Evolutionary conservation across 768 basidiomycete genomes (phyloP), one percentile per base, ranked within the genome.

Genomic region (Mycena galericulata): DNA sequence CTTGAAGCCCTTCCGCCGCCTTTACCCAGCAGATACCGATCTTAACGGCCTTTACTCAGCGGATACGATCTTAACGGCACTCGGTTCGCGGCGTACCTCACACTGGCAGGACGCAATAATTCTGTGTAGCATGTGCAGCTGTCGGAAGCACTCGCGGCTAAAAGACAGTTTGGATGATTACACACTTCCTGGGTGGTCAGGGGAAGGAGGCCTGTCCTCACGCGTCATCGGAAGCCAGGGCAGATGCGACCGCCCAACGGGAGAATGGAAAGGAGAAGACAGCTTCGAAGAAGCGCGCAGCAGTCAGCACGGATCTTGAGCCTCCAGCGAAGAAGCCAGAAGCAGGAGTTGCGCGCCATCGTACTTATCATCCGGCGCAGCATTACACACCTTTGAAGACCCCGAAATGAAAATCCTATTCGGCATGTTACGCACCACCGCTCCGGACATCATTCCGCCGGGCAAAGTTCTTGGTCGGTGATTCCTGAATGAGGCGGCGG

Each of bases 381-480:
- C 67, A 22, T 47, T 62, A 1, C 26, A 24, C 3, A 9, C 45
- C 1, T 62, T 62, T 9, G 61, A 63, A 12, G 61, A 68, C 6
- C 60, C 53, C 2, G 67, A 68, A 40, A 50, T 68, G 53, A 29
- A 38, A 12, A 47, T 46, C 15, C 54, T 68, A 0, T 62, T 68
- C 32, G 41, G 67, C 24, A 62, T 62, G 50, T 12, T 56, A 8
- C 58, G 67, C 1, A 56, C 51, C 24, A 62, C 60, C 4, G 67
- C 60, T 18, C 67, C 60, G 1, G 53, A 5, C 1, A n/a, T 46
- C 38, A 24, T 62, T 17, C 67, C 67, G 18, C 46, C 30, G 2
- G 60, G 27, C 20, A 67, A 67, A 49, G 65, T 67, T 4, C 18
- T 51, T 18, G 45, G 47, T 3, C 50, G 60, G 29, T 50, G 67